phyloP scores from a whole-genome alignment of 164 flowering plant species.

The Houttuynia cordata region DNA sequence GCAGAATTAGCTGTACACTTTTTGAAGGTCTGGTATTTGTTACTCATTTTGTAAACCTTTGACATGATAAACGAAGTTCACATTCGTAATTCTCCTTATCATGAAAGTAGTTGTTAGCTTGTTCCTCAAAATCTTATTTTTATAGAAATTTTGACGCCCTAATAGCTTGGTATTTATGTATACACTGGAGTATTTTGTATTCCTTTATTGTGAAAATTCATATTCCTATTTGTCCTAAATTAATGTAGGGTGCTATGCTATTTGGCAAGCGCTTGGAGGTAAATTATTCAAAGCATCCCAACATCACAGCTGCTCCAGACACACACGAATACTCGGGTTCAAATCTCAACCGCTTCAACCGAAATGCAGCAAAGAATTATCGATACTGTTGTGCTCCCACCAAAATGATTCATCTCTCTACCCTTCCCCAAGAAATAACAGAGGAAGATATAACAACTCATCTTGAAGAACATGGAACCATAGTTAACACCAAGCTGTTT shows the following conservation, averaged over 20 bases:
- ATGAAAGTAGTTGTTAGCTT: no score
- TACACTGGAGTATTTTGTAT: background rate
- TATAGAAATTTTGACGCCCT: no score
- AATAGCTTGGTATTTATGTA: no score
- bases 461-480: constrained; percentile 83
- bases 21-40: constrained; percentile 53
- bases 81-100: no score
- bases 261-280: constrained; percentile 94
- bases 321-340: constrained; percentile 83
- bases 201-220: no score
- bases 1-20: constrained; percentile 97
- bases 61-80: no score
- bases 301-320: constrained; percentile 73
- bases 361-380: constrained; percentile 92
- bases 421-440: constrained; percentile 66
- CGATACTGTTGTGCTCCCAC: constrained; percentile 98
- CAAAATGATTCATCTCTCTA: constrained; percentile 89
- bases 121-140: no score
- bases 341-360: constrained; percentile 90
- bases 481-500: constrained; percentile 68
- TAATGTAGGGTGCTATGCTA: constrained; percentile 61
- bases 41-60: no score
- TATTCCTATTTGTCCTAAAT: background rate
- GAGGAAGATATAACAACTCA: constrained; percentile 75
- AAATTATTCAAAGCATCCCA: constrained; percentile 82